Conservation (phyloP, 2,329 filamentous ascomycete genomes). For the Didymella arachidicola region DNA sequence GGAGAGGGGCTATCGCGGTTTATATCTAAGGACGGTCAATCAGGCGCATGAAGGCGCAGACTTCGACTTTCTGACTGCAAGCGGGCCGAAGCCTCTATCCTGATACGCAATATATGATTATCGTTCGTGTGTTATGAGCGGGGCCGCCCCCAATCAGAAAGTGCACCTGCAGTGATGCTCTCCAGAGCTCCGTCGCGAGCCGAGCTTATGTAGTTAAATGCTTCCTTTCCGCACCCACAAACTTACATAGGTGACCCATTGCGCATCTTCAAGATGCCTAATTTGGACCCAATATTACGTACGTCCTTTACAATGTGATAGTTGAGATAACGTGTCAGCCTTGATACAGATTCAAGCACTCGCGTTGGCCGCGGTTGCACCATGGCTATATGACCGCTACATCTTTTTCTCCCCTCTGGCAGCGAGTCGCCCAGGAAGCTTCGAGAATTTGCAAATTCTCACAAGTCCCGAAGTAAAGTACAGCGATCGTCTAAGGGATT, state of each 20-base stretch:
- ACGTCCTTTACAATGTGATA: no score
- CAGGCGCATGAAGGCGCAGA: slow-evolving; percentile 66
- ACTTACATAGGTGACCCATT: not conserved
- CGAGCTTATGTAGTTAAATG: slow-evolving; percentile 2
- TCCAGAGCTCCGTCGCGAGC: not conserved
- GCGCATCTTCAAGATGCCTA: slow-evolving; percentile 1
- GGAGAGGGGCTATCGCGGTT: slow-evolving; percentile 63
- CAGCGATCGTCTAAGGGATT: slow-evolving; percentile 50
- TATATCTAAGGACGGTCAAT: slow-evolving; percentile 67
- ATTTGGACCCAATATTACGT: slow-evolving; percentile 2
- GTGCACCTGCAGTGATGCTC: not conserved
- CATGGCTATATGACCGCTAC: slow-evolving; percentile 43
- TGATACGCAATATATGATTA: not conserved
- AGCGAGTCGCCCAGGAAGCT: slow-evolving; percentile 32
- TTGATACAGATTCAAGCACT: slow-evolving; percentile 13
- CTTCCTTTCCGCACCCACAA: not conserved
- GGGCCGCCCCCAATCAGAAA: slow-evolving; percentile 2
- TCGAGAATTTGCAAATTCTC: slow-evolving; percentile 34
- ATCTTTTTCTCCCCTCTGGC: slow-evolving; percentile 26
- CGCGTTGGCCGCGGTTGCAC: slow-evolving; percentile 25
- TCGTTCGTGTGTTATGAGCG: not conserved
- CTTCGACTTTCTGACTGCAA: slow-evolving; percentile 65
- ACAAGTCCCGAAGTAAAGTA: slow-evolving; percentile 46
- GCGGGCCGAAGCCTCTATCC: slow-evolving; percentile 17
- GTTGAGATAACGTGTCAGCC: not conserved